phyloP scores from a whole-genome alignment of 257 asterid species.

The Penstemon davidsonii region DNA sequence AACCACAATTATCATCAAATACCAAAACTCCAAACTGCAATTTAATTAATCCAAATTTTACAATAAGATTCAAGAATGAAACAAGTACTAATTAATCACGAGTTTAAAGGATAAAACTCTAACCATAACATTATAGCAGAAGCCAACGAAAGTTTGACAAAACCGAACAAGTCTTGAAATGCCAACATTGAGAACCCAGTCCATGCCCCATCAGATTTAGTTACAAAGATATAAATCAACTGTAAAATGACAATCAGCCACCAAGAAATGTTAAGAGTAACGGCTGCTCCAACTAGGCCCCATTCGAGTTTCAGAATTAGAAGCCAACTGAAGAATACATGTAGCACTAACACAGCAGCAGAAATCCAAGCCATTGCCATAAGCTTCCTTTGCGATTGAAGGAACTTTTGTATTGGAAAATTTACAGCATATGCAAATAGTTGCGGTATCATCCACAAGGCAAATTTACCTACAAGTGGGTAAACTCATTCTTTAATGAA shows the following conservation, averaged over 20 bases:
- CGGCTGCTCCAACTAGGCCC: slow-evolving; percentile 71
- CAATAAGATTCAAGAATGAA: not conserved
- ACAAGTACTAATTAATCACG: not conserved
- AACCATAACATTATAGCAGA: slow-evolving; percentile 85
- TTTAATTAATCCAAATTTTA: not conserved
- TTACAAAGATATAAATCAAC: slow-evolving; percentile 50
- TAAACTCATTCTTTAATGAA: no score
- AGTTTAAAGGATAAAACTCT: not conserved
- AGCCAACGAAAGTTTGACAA: slow-evolving; percentile 68
- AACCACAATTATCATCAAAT: slow-evolving; percentile 61
- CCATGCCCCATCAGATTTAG: slow-evolving; percentile 77
- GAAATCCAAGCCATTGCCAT: slow-evolving; percentile 71
- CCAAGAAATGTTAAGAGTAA: slow-evolving; percentile 60
- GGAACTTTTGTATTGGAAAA: slow-evolving; percentile 76
- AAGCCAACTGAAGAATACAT: slow-evolving; percentile 61
- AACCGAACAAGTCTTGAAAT: slow-evolving; percentile 57
- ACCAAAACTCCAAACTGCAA: slow-evolving; percentile 92
- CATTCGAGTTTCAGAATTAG: slow-evolving; percentile 55
- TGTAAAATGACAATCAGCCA: slow-evolving; percentile 60
- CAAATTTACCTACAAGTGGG: slow-evolving; percentile 53
- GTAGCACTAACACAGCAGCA: slow-evolving; percentile 44
- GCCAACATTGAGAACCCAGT: slow-evolving; percentile 74
- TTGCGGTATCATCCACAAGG: slow-evolving; percentile 75
- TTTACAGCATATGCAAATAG: slow-evolving; percentile 72
- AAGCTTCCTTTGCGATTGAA: slow-evolving; percentile 75